phyloP scores from a whole-genome alignment of 129 eudicot genomes.

The Escallonia rubra region DNA sequence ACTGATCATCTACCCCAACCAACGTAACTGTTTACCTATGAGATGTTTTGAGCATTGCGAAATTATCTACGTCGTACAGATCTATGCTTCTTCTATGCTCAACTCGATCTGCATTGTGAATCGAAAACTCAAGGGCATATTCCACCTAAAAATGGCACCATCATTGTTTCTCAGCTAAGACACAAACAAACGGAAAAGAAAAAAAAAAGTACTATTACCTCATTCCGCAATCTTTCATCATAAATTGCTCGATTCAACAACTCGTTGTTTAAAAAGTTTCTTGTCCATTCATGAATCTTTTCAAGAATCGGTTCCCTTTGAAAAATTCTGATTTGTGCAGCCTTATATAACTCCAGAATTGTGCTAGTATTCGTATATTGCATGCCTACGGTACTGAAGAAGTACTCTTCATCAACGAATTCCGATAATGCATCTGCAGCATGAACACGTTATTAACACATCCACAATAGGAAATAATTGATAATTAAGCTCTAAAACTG shows the following conservation, averaged over 20 bases:
- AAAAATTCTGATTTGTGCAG: conserved; percentile 9
- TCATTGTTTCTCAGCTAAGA: not conserved
- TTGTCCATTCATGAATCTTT: conserved; percentile 22
- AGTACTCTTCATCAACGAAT: conserved; percentile 3
- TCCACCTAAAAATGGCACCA: conserved; percentile 12
- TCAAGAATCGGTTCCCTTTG: conserved; percentile 14
- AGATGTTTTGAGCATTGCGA: conserved; percentile 14
- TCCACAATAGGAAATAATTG: too few relatives aligned
- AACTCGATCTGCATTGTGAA: conserved; percentile 9
- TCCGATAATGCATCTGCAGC: conserved; percentile 1
- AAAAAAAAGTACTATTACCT: conserved; percentile 9
- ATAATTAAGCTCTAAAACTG: too few relatives aligned
- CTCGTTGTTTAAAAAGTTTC: conserved; percentile 5
- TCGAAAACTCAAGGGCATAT: not conserved
- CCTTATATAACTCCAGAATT: conserved; percentile 14
- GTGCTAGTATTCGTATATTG: not conserved
- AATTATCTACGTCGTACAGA: not conserved
- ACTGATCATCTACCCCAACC: too few relatives aligned
- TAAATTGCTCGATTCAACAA: not conserved
- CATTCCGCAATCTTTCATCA: conserved; percentile 2
- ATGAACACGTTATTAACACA: too few relatives aligned
- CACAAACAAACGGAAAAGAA: not conserved
- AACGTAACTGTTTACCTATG: conserved; percentile 11
- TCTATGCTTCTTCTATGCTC: conserved; percentile 13
- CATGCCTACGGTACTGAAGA: not conserved